These are phyloP conservation scores for Paramecium pentaurelia DNA, from an alignment of 73 alveolate genomes.

Conservation along the genomic window DNA sequence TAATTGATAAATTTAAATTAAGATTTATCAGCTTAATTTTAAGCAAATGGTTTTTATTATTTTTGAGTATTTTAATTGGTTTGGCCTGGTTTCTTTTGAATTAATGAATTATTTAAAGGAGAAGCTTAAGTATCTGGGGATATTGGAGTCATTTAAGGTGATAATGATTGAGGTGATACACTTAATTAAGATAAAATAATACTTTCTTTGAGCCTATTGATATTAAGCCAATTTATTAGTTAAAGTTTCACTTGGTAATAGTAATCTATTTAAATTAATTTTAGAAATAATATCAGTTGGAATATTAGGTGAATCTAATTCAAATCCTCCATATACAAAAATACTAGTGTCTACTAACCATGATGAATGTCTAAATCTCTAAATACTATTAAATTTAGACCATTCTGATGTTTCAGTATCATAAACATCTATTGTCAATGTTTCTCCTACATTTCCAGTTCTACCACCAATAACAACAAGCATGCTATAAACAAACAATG, in stretches of 20 bases:
- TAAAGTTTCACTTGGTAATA: slow-evolving; percentile 75
- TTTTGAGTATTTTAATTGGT: neutral
- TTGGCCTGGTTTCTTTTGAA: slow-evolving; percentile 51
- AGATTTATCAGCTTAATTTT: neutral
- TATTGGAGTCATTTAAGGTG: neutral
- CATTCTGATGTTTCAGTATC: slow-evolving; percentile 95
- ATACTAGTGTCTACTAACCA: slow-evolving; percentile 89
- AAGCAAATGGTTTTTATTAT: slow-evolving; percentile 58
- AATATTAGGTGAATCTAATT: slow-evolving; percentile 87
- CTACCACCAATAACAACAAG: slow-evolving; percentile 95
- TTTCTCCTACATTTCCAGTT: slow-evolving; percentile 85
- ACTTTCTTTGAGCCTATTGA: slow-evolving; percentile 57
- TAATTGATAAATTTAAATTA: neutral
- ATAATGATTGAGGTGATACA: slow-evolving; percentile 36
- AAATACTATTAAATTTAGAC: slow-evolving; percentile 83
- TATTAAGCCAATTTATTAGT: slow-evolving; percentile 63
- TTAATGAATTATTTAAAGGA: slow-evolving; percentile 62
- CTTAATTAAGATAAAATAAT: slow-evolving; percentile 34
- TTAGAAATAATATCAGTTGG: slow-evolving; percentile 86
- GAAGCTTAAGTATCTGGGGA: slow-evolving; percentile 53
- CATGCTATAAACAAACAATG: slow-evolving; percentile 79
- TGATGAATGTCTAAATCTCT: slow-evolving; percentile 88
- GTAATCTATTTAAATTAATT: slow-evolving; percentile 76
- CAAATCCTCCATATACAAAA: slow-evolving; percentile 94
- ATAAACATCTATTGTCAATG: slow-evolving; percentile 86